Conservation (phyloP, 169 alveolate species). For the Plasmodium falciparum region DNA sequence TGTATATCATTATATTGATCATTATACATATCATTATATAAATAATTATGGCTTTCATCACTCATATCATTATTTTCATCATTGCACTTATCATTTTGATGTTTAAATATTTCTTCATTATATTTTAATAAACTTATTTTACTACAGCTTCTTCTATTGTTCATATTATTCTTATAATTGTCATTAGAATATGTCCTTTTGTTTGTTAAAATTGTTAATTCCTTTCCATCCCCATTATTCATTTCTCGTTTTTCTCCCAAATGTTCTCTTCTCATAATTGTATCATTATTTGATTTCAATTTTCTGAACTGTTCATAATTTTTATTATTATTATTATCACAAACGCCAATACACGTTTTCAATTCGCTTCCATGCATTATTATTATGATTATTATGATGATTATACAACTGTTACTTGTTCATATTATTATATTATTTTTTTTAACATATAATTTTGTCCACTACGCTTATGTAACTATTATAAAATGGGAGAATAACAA, state of each 20-base stretch:
- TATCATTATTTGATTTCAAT: neutral
- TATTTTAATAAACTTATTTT: too few species aligned
- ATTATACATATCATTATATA: neutral
- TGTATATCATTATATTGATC: neutral
- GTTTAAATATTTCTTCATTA: too few species aligned
- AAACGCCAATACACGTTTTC: neutral
- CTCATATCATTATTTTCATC: neutral
- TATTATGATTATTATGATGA: neutral
- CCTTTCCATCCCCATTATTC: too few species aligned
- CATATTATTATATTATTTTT: conserved; percentile 1
- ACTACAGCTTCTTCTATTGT: too few species aligned
- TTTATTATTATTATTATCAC: neutral
- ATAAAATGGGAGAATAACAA: neutral
- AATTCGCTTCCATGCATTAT: conserved; percentile 6
- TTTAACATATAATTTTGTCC: neutral
- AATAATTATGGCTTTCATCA: neutral
- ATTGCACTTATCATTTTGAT: neutral
- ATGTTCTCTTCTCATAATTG: neutral
- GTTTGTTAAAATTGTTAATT: too few species aligned
- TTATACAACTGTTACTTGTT: neutral
- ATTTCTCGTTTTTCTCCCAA: too few species aligned
- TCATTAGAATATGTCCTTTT: too few species aligned
- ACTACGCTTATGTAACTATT: neutral
- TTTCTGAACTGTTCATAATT: neutral
- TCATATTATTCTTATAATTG: too few species aligned